Percentiles rank a stretch among this genome's conserved stretches.
These are phyloP conservation scores for Sarocladiaceae sp. DNA, from an alignment of 2,329 filamentous ascomycete species.

Conservation along the genomic window DNA sequence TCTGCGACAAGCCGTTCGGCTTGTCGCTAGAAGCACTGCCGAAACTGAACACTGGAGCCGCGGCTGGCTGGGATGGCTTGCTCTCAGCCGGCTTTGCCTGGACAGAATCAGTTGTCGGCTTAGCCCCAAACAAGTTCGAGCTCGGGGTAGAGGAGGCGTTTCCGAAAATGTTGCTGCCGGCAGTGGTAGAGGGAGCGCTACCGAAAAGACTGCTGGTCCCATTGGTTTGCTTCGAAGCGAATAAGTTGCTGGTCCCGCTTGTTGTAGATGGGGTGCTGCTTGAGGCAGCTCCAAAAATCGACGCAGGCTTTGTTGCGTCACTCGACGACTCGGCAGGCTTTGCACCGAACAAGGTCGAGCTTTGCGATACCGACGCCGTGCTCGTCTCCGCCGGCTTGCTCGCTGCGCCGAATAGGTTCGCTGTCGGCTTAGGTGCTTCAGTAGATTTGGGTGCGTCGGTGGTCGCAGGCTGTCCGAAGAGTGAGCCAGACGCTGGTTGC, in stretches of 20 bases:
- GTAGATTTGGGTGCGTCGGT: constrained; percentile 21
- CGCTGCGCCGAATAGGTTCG: constrained; percentile 32
- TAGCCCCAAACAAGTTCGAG: constrained; percentile 19
- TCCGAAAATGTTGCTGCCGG: constrained; percentile 27
- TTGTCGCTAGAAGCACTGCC: constrained; percentile 21
- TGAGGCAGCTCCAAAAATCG: constrained; percentile 12
- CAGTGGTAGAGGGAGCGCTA: constrained; percentile 17
- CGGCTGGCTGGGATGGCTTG: constrained; percentile 11
- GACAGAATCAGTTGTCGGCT: constrained; percentile 18
- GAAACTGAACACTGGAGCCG: constrained; percentile 28
- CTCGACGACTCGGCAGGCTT: constrained; percentile 24
- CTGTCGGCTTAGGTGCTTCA: constrained; percentile 21
- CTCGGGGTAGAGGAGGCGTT: constrained; percentile 15
- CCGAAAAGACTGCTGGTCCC: no score
- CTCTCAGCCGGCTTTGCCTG: constrained; percentile 9
- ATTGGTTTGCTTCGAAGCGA: no score
- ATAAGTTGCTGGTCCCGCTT: neutral
- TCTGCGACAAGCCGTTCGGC: constrained; percentile 20
- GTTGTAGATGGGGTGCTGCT: neutral
- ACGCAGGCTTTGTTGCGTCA: constrained; percentile 21
- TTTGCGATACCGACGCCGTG: constrained; percentile 19
- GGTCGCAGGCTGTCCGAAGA: constrained; percentile 27
- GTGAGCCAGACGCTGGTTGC: constrained; percentile 22
- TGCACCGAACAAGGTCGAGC: constrained; percentile 28
- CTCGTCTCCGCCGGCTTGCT: constrained; percentile 25